These are phyloP conservation scores for Raffaelea albimanens DNA, from an alignment of 2,329 filamentous ascomycete species.

Conservation along the genomic window DNA sequence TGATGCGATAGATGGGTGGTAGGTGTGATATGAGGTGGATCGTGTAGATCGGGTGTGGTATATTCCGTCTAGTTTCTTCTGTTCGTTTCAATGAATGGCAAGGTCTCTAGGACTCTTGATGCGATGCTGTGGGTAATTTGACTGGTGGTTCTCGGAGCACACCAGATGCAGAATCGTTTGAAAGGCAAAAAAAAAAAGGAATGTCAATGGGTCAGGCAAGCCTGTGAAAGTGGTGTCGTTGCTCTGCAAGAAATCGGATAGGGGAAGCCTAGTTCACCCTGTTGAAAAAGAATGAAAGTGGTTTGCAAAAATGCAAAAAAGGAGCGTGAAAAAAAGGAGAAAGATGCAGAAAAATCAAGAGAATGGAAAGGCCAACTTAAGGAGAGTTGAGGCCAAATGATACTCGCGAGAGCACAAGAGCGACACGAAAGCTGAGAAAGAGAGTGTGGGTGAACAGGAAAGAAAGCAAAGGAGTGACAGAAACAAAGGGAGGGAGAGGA, in stretches of 20 bases:
- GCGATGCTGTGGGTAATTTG: neutral
- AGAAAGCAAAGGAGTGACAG: no score
- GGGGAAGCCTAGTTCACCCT: neutral
- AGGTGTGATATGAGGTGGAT: neutral
- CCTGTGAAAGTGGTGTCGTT: neutral
- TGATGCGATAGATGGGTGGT: neutral
- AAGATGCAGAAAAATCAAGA: neutral
- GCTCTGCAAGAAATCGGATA: neutral
- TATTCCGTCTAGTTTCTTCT: no score
- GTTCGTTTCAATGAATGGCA: neutral
- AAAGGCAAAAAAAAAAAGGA: neutral
- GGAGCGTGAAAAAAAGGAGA: neutral
- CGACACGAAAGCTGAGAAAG: neutral
- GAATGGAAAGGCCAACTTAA: slow-evolving; percentile 1
- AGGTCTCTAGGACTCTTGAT: neutral
- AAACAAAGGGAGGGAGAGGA: neutral
- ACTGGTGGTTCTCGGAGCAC: neutral
- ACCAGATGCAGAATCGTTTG: no score
- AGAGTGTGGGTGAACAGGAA: neutral
- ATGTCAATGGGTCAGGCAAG: neutral
- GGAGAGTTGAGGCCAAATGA: neutral
- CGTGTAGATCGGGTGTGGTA: neutral
- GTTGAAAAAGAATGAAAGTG: neutral
- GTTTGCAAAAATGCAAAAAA: neutral
- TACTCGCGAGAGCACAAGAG: neutral